These are phyloP conservation scores for Teunomyces funiuensis DNA, from an alignment of 805 yeast species.

Conservation along the genomic window DNA sequence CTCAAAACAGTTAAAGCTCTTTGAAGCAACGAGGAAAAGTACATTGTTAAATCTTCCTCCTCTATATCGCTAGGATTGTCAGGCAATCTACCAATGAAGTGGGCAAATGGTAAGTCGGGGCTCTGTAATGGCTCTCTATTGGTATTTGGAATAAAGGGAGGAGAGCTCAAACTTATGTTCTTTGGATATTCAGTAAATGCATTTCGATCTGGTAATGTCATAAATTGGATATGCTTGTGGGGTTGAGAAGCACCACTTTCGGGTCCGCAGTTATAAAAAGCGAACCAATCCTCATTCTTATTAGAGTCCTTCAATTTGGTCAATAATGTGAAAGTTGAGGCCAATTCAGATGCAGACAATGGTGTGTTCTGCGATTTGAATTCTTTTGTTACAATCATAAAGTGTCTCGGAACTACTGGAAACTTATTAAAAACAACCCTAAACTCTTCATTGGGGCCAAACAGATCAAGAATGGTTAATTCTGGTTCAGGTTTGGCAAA, in stretches of 20 bases:
- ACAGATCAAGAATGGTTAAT: conserved; percentile 56
- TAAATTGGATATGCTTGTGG: conserved; percentile 88
- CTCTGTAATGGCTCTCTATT: conserved; percentile 60
- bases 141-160: conserved; percentile 54
- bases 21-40: conserved; percentile 71
- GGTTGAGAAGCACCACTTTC: conserved; percentile 92
- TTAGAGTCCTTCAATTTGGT: conserved; percentile 42
- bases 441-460: conserved; percentile 50
- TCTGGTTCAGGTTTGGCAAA: conserved; percentile 79
- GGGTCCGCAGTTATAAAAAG: conserved; percentile 87
- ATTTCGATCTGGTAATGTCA: conserved; percentile 56
- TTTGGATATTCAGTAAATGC: conserved; percentile 61
- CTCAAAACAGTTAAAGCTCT: conserved; percentile 66
- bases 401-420: conserved; percentile 79
- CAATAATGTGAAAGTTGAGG: conserved; percentile 56
- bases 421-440: conserved; percentile 79
- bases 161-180: conserved; percentile 36
- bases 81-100: conserved; percentile 69
- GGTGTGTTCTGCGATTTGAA: conserved; percentile 73
- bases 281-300: conserved; percentile 54
- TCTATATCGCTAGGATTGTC: conserved; percentile 33
- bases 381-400: conserved; percentile 72
- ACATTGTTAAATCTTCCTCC: conserved; percentile 62
- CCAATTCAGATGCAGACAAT: conserved; percentile 67
- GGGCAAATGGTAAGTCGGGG: conserved; percentile 71